Base-by-base conservation (phyloP, 2,329 filamentous ascomycete species). In the Ascochyta koolunga region DNA sequence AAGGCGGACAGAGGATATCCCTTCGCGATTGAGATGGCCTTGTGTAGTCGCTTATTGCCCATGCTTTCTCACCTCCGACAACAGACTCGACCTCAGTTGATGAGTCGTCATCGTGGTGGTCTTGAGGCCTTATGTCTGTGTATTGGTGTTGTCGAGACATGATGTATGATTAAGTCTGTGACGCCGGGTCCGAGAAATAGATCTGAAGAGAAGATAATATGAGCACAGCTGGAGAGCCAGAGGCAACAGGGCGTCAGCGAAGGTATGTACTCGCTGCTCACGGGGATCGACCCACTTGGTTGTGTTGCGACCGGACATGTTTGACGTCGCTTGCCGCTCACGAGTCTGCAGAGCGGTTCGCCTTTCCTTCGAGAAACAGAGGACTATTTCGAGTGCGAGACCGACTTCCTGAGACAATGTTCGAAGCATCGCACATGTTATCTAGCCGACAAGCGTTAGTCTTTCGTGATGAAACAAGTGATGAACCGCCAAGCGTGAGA, bases 51-150 rank as follows among this genome's bases (percentile, higher is more conserved):
- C 62, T 56, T 27, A 55, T 11, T 19, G 44, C 45, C 67, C 68
- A 70, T 37, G 62, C 56, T 52, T 71, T 72, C 46, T 69, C 66
- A 35, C 51, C 57, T 18, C 66, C 69, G 13, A 69, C 62, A 1
- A 73, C 54, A 2, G 68, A 71, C 42, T 71, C 70, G 2, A 73
- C 70, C 44, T 73, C 70, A 2, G 70, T 73, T 13, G 67, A 68
- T 16, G 70, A 71, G 43, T 69, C 66, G 50, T 70, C 67, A 27
- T 70, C 67, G 32, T 68, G 61, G 36, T 59, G 58, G 33, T 69
- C 66, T 15, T 61, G 53, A 11, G 55, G 49, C 7, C 55, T 60
- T 29, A 73, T 58, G 38, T 69, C 58, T 49, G 66, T 64, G 56
- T 73, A 73, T 10, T 66, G 57, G 50, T 71, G 69, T 55, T 65